Conservation (phyloP, 2,329 filamentous ascomycete species). For the Cryphonectria parasitica region DNA sequence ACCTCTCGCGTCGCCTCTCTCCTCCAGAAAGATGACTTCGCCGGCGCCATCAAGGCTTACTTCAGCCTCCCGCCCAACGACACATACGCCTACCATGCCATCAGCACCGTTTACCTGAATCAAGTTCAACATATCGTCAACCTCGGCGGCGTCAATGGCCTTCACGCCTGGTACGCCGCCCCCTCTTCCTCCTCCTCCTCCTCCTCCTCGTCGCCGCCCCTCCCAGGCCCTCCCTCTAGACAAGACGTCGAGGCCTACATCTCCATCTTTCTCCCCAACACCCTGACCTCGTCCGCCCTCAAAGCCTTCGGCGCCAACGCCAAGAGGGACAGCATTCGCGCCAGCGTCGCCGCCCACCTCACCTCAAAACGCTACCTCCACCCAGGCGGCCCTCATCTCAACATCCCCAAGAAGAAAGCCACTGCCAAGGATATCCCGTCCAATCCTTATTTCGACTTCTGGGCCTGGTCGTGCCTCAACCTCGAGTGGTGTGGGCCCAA, state of each 20-base stretch:
- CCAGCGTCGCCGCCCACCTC: constrained; percentile 61
- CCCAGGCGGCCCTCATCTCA: constrained; percentile 43
- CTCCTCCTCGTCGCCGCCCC: constrained; percentile 20
- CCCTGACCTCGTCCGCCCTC: constrained; percentile 63
- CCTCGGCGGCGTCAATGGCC: constrained; percentile 48
- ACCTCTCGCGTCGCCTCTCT: constrained; percentile 43
- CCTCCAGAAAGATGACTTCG: constrained; percentile 48
- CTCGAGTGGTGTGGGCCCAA: constrained; percentile 69
- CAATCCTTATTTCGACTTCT: constrained; percentile 72
- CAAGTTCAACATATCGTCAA: constrained; percentile 53
- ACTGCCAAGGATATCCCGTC: constrained; percentile 41
- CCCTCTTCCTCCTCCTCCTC: background rate
- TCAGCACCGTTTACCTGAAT: constrained; percentile 51
- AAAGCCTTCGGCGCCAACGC: constrained; percentile 68
- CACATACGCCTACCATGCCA: constrained; percentile 56
- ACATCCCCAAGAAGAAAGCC: constrained; percentile 52
- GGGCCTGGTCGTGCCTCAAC: constrained; percentile 65
- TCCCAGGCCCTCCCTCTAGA: constrained; percentile 44
- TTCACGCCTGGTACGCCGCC: constrained; percentile 53
- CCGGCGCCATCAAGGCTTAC: constrained; percentile 48
- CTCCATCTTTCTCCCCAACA: constrained; percentile 65
- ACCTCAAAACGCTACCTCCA: constrained; percentile 55
- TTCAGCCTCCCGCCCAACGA: constrained; percentile 51
- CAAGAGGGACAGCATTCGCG: constrained; percentile 63
- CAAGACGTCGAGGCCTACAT: constrained; percentile 69